Conservation (phyloP, 768 basidiomycete genomes). For the Boletus vinaceobasis region DNA sequence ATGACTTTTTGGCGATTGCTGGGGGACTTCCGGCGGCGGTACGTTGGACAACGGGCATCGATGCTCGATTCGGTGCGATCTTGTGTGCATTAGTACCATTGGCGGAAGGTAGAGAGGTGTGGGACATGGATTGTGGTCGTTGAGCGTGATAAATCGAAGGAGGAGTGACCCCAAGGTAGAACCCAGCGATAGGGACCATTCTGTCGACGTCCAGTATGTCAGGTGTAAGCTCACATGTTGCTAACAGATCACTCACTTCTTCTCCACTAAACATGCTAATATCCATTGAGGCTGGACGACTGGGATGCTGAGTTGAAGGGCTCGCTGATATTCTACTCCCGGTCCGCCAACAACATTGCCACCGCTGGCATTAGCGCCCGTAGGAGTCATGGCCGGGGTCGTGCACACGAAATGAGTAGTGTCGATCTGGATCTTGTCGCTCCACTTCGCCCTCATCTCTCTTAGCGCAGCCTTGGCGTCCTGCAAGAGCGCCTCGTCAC, state of each 20-base stretch:
- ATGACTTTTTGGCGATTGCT: conserved; percentile 30
- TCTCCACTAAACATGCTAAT: conserved; percentile 80
- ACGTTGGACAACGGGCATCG: conserved; percentile 61
- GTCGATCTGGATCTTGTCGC: conserved; percentile 92
- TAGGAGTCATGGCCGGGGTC: conserved; percentile 69
- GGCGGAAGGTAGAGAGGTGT: conserved; percentile 49
- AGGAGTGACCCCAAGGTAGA: conserved; percentile 73
- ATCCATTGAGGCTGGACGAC: conserved; percentile 96
- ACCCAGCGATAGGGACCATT: conserved; percentile 83
- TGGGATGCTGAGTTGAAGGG: conserved; percentile 88
- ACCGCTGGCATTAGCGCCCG: conserved; percentile 54
- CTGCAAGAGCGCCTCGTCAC: conserved; percentile 72
- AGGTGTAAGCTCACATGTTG: neutral
- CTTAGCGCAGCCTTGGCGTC: conserved; percentile 76
- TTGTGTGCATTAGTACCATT: conserved; percentile 29
- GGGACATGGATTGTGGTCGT: conserved; percentile 76
- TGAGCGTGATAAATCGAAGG: conserved; percentile 36
- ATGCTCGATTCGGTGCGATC: conserved; percentile 52
- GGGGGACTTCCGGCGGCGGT: conserved; percentile 41
- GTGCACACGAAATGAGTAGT: conserved; percentile 98
- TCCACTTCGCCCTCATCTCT: conserved; percentile 89
- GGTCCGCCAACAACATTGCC: conserved; percentile 54
- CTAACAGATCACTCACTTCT: conserved; percentile 53
- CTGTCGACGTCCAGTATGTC: conserved; percentile 34
- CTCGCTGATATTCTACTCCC: conserved; percentile 91